phyloP scores from a whole-genome alignment of 352 stramenopile genomes.

The Peronospora farinosa region DNA sequence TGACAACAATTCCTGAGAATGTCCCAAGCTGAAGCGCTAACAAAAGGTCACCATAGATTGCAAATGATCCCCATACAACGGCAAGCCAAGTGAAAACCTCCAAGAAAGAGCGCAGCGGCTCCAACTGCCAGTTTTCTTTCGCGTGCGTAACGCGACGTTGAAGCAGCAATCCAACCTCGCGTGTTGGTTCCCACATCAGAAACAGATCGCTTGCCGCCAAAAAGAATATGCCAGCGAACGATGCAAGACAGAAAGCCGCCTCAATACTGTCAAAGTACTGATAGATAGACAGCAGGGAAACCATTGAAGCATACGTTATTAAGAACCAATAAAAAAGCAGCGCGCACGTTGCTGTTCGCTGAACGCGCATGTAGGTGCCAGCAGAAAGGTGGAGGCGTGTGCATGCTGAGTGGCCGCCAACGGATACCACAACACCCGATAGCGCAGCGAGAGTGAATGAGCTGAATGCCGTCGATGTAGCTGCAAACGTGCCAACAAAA shows the following conservation, averaged over 20 bases:
- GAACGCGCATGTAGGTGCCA: conserved; percentile 41
- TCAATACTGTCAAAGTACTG: conserved; percentile 83
- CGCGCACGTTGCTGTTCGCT: conserved; percentile 65
- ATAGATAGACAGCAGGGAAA: conserved; percentile 77
- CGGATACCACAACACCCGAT: conserved; percentile 68
- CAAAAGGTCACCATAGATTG: conserved; percentile 75
- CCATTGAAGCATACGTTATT: conserved; percentile 60
- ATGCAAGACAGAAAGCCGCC: conserved; percentile 75
- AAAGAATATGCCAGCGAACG: conserved; percentile 73
- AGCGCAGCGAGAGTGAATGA: conserved; percentile 65
- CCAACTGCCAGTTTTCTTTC: conserved; percentile 64
- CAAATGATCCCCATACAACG: conserved; percentile 73
- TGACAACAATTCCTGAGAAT: conserved; percentile 77
- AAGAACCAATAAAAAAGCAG: conserved; percentile 70
- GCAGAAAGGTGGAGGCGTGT: conserved; percentile 54
- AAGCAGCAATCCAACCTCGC: conserved; percentile 62
- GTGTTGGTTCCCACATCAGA: conserved; percentile 73
- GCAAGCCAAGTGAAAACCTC: conserved; percentile 80
- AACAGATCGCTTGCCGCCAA: conserved; percentile 75
- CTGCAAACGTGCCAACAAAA: conserved; percentile 67
- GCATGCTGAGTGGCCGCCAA: conserved; percentile 65
- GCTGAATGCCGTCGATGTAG: conserved; percentile 66
- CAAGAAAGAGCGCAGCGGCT: conserved; percentile 75
- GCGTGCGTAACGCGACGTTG: conserved; percentile 73
- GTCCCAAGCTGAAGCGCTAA: conserved; percentile 74